Evolutionary conservation across 345 rosid species (phyloP).

Genomic region (Laguncularia racemosa): DNA sequence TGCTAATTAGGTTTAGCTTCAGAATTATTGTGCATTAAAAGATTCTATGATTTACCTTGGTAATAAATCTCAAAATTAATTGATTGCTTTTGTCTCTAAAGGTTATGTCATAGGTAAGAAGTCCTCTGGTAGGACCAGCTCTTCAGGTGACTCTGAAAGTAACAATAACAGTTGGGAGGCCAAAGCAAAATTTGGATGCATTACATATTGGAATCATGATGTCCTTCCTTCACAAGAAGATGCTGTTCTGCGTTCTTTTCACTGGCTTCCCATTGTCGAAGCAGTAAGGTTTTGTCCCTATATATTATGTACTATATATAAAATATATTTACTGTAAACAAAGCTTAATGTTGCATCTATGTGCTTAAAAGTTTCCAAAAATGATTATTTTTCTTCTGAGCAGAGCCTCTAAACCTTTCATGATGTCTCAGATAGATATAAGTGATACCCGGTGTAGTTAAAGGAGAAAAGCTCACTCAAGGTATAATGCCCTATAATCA

Average conservation of each 20-base stretch:
- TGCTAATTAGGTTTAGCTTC: no score
- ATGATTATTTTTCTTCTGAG: no score
- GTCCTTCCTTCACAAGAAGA: conserved; percentile 71
- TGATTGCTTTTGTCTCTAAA: conserved; percentile 8
- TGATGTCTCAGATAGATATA: no score
- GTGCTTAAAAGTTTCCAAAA: background rate
- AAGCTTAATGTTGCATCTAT: background rate
- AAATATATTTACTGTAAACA: background rate
- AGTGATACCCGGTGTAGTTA: no score
- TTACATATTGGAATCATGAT: conserved; percentile 91
- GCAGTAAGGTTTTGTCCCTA: conserved; percentile 42
- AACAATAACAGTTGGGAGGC: conserved; percentile 51
- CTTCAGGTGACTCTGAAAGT: conserved; percentile 25
- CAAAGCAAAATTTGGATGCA: conserved; percentile 60
- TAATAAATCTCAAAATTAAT: no score
- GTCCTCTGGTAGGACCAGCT: conserved; percentile 41
- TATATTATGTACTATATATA: background rate
- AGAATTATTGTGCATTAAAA: no score
- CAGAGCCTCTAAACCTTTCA: no score
- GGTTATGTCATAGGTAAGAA: conserved; percentile 74
- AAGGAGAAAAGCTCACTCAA: no score
- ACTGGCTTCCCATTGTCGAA: conserved; percentile 65
- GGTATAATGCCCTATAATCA: no score
- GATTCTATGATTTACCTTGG: no score
- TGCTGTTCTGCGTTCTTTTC: conserved; percentile 60